Conservation (phyloP, 805 yeast species). For the Tetrapisispora iriomotensis region DNA sequence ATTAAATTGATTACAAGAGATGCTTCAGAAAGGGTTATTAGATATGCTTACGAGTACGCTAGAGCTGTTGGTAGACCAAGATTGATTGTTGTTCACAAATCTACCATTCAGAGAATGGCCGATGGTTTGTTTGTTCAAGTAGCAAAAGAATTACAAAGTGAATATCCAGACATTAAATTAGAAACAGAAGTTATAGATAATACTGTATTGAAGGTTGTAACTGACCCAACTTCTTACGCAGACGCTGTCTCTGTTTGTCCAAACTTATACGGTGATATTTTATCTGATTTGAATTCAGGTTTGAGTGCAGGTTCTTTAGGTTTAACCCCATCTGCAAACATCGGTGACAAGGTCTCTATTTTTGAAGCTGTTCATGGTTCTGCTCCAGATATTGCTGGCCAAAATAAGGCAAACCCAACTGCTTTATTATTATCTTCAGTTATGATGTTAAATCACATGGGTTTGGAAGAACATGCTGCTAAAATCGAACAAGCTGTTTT, state of each 20-base stretch:
- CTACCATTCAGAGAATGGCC: conserved; percentile 94
- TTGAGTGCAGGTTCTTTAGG: conserved; percentile 93
- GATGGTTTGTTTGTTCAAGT: conserved; percentile 94
- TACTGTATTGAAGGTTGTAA: conserved; percentile 83
- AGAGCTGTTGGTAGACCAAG: conserved; percentile 77
- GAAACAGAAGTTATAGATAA: conserved; percentile 88
- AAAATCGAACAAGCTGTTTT: conserved; percentile 80
- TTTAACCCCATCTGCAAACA: conserved; percentile 97
- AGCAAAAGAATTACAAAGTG: conserved; percentile 81
- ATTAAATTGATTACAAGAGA: conserved; percentile 94
- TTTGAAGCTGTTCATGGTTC: conserved; percentile 99
- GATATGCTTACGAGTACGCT: conserved; percentile 96
- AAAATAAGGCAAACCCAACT: conserved; percentile 98
- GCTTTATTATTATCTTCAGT: conserved; percentile 91
- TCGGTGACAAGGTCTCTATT: conserved; percentile 96
- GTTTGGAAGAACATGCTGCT: conserved; percentile 70
- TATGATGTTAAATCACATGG: conserved; percentile 99
- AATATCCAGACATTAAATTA: conserved; percentile 82
- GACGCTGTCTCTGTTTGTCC: conserved; percentile 94
- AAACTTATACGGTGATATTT: conserved; percentile 96
- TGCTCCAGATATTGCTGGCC: conserved; percentile 99
- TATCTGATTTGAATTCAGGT: conserved; percentile 96
- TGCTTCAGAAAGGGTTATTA: conserved; percentile 92
- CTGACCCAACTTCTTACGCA: conserved; percentile 78
- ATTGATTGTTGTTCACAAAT: conserved; percentile 94